phyloP scores from a whole-genome alignment of 208 protist genomes.

The Vickermania ingenoplastis region DNA sequence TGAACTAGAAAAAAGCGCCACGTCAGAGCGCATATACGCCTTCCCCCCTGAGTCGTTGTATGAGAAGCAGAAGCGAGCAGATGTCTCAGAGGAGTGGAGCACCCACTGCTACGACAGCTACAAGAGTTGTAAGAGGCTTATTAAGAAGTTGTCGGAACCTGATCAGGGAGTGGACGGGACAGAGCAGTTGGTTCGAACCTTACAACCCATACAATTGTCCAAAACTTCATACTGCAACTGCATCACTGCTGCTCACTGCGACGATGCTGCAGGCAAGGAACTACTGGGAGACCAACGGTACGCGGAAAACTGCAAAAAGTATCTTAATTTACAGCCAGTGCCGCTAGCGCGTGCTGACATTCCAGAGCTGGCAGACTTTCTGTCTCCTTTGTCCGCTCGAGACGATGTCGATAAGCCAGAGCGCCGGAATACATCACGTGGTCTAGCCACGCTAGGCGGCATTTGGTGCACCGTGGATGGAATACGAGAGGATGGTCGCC shows the following conservation, averaged over 20 bases:
- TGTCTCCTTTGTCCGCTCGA: conserved; percentile 6
- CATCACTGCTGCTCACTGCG: conserved; percentile 16
- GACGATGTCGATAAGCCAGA: conserved; percentile 4
- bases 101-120: not conserved
- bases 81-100: not conserved
- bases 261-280: conserved; percentile 17
- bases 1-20: conserved; percentile 15
- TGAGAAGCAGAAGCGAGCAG: not conserved
- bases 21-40: not conserved
- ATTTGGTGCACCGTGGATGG: conserved; percentile 63
- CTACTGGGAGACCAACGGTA: conserved; percentile 15
- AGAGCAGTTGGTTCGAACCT: not conserved
- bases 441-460: conserved; percentile 44
- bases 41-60: not conserved
- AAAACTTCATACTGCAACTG: conserved; percentile 28
- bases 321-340: conserved; percentile 66
- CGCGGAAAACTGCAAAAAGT: conserved; percentile 37
- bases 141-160: not conserved
- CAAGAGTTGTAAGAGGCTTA: not conserved
- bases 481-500: conserved; percentile 33
- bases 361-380: conserved; percentile 20
- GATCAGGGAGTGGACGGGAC: not conserved
- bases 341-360: conserved; percentile 43
- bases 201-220: conserved; percentile 13
- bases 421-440: conserved; percentile 16